These are phyloP conservation scores for Sungouiozyma intestinalis DNA, from an alignment of 805 yeast genomes.

Conservation along the genomic window DNA sequence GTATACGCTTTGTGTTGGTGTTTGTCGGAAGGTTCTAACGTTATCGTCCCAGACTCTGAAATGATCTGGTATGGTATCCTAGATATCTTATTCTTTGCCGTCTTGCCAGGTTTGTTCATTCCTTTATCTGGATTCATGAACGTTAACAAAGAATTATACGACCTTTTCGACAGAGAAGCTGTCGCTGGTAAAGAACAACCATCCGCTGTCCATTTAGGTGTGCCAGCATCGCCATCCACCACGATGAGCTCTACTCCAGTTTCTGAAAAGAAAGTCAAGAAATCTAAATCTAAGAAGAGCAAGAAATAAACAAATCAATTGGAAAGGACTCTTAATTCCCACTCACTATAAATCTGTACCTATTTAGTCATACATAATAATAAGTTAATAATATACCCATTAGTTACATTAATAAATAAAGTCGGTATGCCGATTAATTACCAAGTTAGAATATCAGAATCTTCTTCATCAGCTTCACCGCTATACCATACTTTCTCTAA, in stretches of 20 bases:
- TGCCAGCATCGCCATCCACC: conserved; percentile 4
- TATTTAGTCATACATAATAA: not conserved
- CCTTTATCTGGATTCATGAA: conserved; percentile 16
- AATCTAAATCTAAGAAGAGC: conserved; percentile 3
- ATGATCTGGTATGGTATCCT: conserved; percentile 50
- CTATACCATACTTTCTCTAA: conserved; percentile 29
- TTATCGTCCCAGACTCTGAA: conserved; percentile 47
- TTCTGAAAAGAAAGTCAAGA: conserved; percentile 12
- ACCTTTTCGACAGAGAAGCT: conserved; percentile 4
- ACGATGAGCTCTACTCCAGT: conserved; percentile 10
- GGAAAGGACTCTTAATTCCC: not conserved
- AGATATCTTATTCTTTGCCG: conserved; percentile 37
- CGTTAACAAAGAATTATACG: conserved; percentile 15
- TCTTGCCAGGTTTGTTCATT: conserved; percentile 19
- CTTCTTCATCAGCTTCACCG: conserved; percentile 20
- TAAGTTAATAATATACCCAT: not conserved
- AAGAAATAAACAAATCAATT: not conserved
- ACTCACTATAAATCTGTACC: not conserved
- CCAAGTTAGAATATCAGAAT: conserved; percentile 29
- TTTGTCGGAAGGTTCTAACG: conserved; percentile 51
- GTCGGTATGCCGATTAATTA: too few relatives aligned
- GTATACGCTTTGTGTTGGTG: conserved; percentile 26
- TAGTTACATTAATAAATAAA: too few relatives aligned
- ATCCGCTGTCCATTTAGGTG: conserved; percentile 4
- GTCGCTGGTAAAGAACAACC: conserved; percentile 4